A percentile compares a stretch with the other conserved stretches of the same genome.
Evolutionary conservation across 805 yeast species (phyloP).

Genomic region (Zygotorulaspora sp.): DNA sequence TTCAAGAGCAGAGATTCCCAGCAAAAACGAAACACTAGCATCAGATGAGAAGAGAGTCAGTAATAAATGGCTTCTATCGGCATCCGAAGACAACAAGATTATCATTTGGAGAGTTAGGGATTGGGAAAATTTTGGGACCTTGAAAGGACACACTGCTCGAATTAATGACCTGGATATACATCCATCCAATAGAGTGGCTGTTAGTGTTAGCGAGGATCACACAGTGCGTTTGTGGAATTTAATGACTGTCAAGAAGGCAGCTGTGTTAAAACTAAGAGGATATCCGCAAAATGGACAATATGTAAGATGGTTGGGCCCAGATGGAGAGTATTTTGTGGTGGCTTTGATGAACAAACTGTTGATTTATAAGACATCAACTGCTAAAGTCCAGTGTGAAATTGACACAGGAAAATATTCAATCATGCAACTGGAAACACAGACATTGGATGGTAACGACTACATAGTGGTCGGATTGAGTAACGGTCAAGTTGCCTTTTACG

Average conservation of each 20-base stretch:
- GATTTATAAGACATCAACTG: conserved; percentile 59
- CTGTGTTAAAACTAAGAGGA: conserved; percentile 64
- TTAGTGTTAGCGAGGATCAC: conserved; percentile 81
- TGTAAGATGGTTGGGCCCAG: conserved; percentile 58
- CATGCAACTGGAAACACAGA: conserved; percentile 59
- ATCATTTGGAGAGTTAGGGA: conserved; percentile 93
- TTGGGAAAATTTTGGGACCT: conserved; percentile 86
- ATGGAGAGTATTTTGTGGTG: conserved; percentile 70
- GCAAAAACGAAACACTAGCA: conserved; percentile 20
- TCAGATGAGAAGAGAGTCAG: conserved; percentile 35
- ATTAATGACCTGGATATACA: conserved; percentile 85
- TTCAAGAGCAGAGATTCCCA: conserved; percentile 36
- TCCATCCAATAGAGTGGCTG: conserved; percentile 83
- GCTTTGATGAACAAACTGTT: conserved; percentile 65
- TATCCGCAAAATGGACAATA: conserved; percentile 63
- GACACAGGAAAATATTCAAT: conserved; percentile 48
- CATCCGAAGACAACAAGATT: conserved; percentile 85
- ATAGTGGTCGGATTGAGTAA: conserved; percentile 64
- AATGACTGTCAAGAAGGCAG: conserved; percentile 95
- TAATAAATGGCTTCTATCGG: conserved; percentile 80
- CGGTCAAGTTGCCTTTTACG: conserved; percentile 62
- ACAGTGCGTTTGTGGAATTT: conserved; percentile 89
- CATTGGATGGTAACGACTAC: conserved; percentile 48
- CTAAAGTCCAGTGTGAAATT: conserved; percentile 52
- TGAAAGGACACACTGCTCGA: conserved; percentile 85